Base-by-base conservation (phyloP, 2,329 filamentous ascomycete species). In the Hypoxylon sp. region DNA sequence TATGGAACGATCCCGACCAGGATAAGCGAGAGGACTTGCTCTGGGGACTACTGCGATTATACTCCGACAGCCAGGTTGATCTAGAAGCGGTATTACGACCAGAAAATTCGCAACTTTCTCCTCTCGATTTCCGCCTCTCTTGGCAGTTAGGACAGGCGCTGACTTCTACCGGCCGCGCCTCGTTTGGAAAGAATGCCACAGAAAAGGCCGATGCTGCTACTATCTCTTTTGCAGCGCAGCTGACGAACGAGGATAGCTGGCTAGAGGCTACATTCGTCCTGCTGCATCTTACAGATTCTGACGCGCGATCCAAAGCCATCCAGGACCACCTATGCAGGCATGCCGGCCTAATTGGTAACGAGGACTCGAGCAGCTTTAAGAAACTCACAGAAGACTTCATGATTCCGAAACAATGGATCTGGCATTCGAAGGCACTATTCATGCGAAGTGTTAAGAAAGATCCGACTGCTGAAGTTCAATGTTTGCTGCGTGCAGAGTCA, bases 31-130 rank as follows among this genome's bases (percentile, higher is more conserved):
- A 96, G 74, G 94, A 97, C 75, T 84, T 96, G 6, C 83, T 98
- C 0, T 97, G 95, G 91, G 91, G 93, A 11, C 85, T 99, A 0
- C 81, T 99, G 52, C 93, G 92, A 76, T 83, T 97, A 3, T 96
- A 94, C 73, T 87, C 93, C 0, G 82, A 87, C n/a, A 79, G 81
- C 8, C 75, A 81, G 11, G 83, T 80, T 45, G 82, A 85, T 51
- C 76, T 96, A 2, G 92, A 93, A 71, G 87, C 90, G 34, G 84
- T 94, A 14, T 81, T 97, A 30, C 86, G 90, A 12, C 92, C 94
- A 0, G 89, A 93, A 73, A 93, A 93, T 69, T 88, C 91, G 0
- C 91, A 92, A 64, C 85, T 92, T 11, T 90, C 91, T 32, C 89
- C 90, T 2, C 81, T 96, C 52, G 90, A 94, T 70, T 88, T 89